phyloP scores from a whole-genome alignment of 495 filamentous ascomycete genomes.

The Xylaria intraflava region DNA sequence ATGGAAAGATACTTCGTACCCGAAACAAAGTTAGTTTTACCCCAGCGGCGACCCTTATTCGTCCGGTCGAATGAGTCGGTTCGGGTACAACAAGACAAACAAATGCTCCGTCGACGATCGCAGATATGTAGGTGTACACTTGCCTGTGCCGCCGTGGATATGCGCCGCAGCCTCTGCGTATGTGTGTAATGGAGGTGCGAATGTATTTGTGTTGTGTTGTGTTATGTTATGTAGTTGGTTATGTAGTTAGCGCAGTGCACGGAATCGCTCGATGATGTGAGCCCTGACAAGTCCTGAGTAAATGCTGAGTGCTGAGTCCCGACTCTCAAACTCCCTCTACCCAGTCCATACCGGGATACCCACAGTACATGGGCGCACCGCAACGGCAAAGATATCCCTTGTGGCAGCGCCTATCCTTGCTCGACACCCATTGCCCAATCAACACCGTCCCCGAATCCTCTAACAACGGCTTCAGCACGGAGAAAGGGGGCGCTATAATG shows the following conservation, averaged over 20 bases:
- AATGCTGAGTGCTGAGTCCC: too few relatives aligned
- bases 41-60: not conserved
- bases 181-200: too few relatives aligned
- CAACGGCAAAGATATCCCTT: constrained; percentile 9
- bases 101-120: not conserved
- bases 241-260: too few relatives aligned
- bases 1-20: not conserved
- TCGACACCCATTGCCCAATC: constrained; percentile 6
- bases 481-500: constrained; percentile 11
- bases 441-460: not conserved
- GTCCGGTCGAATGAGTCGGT: not conserved
- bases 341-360: not conserved
- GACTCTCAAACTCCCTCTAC: too few relatives aligned
- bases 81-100: not conserved
- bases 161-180: too few relatives aligned
- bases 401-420: not conserved
- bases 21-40: not conserved
- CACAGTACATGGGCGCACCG: constrained; percentile 2
- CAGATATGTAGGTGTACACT: not conserved
- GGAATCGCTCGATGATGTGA: not conserved
- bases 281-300: not conserved
- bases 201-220: too few relatives aligned
- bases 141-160: not conserved
- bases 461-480: constrained; percentile 1
- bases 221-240: too few relatives aligned